These are phyloP conservation scores for Calonectria hongkongensis DNA, from an alignment of 2,329 filamentous ascomycete species.

Conservation along the genomic window DNA sequence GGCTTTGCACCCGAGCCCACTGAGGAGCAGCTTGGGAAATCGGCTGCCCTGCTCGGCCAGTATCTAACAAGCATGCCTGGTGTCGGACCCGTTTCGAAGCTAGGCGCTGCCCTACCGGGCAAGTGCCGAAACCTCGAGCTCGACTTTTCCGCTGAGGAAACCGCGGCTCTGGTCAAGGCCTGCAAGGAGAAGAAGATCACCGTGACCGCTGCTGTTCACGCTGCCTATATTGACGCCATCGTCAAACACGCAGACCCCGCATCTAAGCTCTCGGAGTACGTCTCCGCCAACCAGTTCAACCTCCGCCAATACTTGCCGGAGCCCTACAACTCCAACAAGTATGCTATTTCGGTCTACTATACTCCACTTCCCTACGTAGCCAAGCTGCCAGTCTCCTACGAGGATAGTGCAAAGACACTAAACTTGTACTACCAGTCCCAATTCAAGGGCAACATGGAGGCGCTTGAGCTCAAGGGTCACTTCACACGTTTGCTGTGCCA, in stretches of 20 bases:
- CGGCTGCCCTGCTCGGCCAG: neutral
- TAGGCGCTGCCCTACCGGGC: conserved; percentile 19
- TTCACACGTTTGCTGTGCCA: conserved; percentile 45
- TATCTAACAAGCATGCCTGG: conserved; percentile 1
- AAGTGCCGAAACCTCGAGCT: conserved; percentile 34
- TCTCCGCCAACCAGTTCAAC: conserved; percentile 52
- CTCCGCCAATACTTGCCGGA: conserved; percentile 52
- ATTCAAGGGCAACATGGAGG: conserved; percentile 11
- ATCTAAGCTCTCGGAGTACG: conserved; percentile 46
- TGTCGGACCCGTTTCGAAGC: conserved; percentile 6
- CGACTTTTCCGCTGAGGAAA: conserved; percentile 26
- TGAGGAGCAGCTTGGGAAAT: conserved; percentile 5
- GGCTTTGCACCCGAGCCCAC: conserved; percentile 16
- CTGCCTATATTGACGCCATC: conserved; percentile 14
- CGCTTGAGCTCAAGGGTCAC: conserved; percentile 46
- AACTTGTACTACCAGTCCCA: conserved; percentile 33
- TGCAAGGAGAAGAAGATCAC: conserved; percentile 17
- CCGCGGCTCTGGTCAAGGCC: conserved; percentile 12
- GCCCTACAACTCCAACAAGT: conserved; percentile 44
- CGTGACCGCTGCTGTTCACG: conserved; percentile 15
- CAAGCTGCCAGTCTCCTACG: conserved; percentile 29
- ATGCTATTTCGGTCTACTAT: conserved; percentile 39
- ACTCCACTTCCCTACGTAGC: conserved; percentile 30
- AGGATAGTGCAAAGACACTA: conserved; percentile 31
- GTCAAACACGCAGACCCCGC: conserved; percentile 20